Conservation (phyloP, 345 rosid species). For the Murraya paniculata region DNA sequence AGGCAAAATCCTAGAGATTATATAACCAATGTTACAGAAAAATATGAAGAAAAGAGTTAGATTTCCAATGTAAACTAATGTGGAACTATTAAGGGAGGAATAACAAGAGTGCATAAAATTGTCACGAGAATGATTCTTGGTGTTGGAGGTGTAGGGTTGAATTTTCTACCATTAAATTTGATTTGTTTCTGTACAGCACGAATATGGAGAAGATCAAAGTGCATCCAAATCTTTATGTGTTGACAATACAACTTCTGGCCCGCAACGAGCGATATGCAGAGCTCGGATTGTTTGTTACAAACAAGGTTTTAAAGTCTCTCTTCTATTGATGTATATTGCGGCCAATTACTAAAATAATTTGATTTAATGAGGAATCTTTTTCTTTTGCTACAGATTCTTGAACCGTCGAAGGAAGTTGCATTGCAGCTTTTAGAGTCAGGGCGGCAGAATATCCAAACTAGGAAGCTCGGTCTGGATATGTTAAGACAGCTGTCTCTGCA, state of each 20-base stretch:
- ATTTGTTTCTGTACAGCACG: slow-evolving; percentile 50
- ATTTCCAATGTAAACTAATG: not conserved
- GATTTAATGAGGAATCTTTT: slow-evolving; percentile 14
- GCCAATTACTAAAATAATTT: not conserved
- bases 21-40: not conserved
- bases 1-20: not conserved
- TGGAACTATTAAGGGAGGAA: not conserved
- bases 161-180: slow-evolving; percentile 2
- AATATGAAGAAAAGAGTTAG: not conserved
- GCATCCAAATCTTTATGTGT: slow-evolving; percentile 64
- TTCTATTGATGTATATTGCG: slow-evolving; percentile 6
- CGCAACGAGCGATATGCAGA: slow-evolving; percentile 69
- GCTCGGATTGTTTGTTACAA: slow-evolving; percentile 63
- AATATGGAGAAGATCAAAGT: slow-evolving; percentile 77
- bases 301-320: slow-evolving; percentile 55
- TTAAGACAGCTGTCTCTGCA: slow-evolving; percentile 85
- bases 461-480: slow-evolving; percentile 94
- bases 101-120: not conserved
- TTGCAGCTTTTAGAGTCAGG: slow-evolving; percentile 84
- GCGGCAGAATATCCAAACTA: slow-evolving; percentile 54
- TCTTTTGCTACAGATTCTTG: slow-evolving; percentile 62
- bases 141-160: not conserved
- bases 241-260: slow-evolving; percentile 71
- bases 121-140: not conserved
- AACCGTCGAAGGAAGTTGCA: slow-evolving; percentile 96